Base-by-base conservation (phyloP, 352 stramenopile genomes). In the Phytophthora tubulina region DNA sequence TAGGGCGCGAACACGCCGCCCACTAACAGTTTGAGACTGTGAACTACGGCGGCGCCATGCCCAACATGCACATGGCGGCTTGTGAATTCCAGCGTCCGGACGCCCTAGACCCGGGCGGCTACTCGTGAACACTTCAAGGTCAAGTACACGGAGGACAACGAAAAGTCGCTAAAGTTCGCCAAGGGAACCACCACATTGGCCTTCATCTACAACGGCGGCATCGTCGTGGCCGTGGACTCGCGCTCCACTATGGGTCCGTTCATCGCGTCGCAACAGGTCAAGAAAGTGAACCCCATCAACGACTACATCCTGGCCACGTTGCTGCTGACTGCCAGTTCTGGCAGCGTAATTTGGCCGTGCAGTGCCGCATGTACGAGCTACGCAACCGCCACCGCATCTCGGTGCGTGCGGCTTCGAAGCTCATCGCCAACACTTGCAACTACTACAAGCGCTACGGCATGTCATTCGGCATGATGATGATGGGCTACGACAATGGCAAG, bases 281-380 rank as follows among this genome's bases (percentile, higher is more conserved):
- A 99, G 78, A 99, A 99, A 85, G 90, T 99, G 15, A 99, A 99
- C 85, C 94, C 99, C 82, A 99, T 99, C 85, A 99, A 99, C 85
- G 97, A 98, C 30, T 99, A 99, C 78, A 96, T 99, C 44, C 84
- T 99, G 1, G 98, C 97, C 44, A 99, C 98, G 48, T 98, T 99
- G 98, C 98, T 33, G 98, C 97, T 15, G 98, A 99, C 85, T 99
- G 98, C 75, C 97, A 98, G 73, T 99, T 98, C 78, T 99, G 98
- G 98, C 97, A 99, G 78, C 91, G 98, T 17, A 99, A 99, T 81
- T 80, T 99, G 41, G 98, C 97, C 11, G 98, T 97, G 53, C 92
- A 97, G 76, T 96, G 92, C 73, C 87, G 88, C 59, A 91, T 99
- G 86, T 99, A 99, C 79, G 97, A 99, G 84, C 88, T 99, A 58